A percentile compares a stretch with the other conserved stretches of the same genome.
Conservation (phyloP, 129 eudicot genomes). For the Lonicera japonica region DNA sequence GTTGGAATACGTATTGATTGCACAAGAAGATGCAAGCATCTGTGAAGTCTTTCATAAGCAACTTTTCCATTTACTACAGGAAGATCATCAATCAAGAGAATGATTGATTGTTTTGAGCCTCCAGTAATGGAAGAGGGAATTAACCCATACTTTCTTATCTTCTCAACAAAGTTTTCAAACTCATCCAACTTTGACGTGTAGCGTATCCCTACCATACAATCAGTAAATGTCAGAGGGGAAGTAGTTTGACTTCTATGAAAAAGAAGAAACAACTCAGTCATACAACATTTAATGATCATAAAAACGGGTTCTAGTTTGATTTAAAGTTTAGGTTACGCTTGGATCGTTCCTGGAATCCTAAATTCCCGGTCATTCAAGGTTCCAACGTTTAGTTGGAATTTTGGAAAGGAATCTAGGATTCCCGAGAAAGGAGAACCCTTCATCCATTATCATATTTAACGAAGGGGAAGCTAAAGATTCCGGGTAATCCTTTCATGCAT, state of each 20-base stretch:
- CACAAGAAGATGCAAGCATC: constrained; percentile 73
- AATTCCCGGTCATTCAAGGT: too few species aligned
- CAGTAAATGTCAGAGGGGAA: constrained; percentile 2
- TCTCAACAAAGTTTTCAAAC: constrained; percentile 81
- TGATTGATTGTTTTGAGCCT: constrained; percentile 28
- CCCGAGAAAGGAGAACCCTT: too few species aligned
- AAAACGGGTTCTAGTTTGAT: too few species aligned
- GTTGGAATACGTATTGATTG: constrained; percentile 72
- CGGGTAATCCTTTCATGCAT: too few species aligned
- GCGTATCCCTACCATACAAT: constrained; percentile 49
- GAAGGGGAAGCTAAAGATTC: too few species aligned
- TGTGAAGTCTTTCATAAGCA: constrained; percentile 53
- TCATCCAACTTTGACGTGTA: constrained; percentile 90
- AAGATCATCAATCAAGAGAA: constrained; percentile 87
- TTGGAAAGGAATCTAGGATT: too few species aligned
- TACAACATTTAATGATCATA: too few species aligned
- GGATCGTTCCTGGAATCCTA: too few species aligned
- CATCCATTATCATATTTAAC: too few species aligned
- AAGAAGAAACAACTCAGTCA: background rate
- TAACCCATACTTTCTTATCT: constrained; percentile 69
- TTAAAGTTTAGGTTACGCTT: too few species aligned
- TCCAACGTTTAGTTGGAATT: too few species aligned
- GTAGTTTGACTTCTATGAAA: background rate
- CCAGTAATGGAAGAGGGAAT: constrained; percentile 38
- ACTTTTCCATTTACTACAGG: constrained; percentile 72